phyloP scores from a whole-genome alignment of 2,329 filamentous ascomycete genomes.

The Pyricularia grisea region DNA sequence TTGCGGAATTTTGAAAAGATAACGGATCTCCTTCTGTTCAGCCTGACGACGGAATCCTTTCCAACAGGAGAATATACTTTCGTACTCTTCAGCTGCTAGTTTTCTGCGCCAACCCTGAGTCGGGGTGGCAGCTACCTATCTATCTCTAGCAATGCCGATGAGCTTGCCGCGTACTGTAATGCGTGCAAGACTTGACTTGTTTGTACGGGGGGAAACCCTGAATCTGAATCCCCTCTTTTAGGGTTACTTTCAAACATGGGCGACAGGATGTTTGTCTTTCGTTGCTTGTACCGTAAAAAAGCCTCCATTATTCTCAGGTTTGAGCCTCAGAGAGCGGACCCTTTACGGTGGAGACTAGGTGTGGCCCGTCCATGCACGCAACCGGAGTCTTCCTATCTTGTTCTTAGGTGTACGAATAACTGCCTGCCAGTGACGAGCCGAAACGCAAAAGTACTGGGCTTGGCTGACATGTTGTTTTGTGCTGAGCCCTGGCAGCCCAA shows the following conservation, averaged over 20 bases:
- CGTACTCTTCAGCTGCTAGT: not conserved
- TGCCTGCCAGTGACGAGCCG: not conserved
- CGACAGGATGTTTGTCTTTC: not conserved
- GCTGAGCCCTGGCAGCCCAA: not conserved
- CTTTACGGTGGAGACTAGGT: not conserved
- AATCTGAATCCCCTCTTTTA: not conserved
- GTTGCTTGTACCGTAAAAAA: not conserved
- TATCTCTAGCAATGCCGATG: not conserved
- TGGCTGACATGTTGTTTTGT: not conserved
- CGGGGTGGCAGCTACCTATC: not conserved
- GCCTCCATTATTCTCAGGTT: not conserved
- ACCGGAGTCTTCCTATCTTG: not conserved
- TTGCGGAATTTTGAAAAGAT: not conserved
- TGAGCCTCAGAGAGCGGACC: not conserved
- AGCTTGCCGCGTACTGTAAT: too few relatives aligned
- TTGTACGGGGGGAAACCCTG: not conserved
- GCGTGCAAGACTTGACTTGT: not conserved
- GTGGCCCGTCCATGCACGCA: not conserved
- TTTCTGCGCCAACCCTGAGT: not conserved
- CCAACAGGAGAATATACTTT: not conserved
- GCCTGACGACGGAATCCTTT: not conserved
- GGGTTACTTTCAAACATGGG: not conserved
- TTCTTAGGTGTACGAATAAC: not conserved
- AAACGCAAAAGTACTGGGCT: not conserved
- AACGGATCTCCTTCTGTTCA: not conserved